Evolutionary conservation across 306 rosid genomes (phyloP).

Genomic region (Vigna angularis): DNA sequence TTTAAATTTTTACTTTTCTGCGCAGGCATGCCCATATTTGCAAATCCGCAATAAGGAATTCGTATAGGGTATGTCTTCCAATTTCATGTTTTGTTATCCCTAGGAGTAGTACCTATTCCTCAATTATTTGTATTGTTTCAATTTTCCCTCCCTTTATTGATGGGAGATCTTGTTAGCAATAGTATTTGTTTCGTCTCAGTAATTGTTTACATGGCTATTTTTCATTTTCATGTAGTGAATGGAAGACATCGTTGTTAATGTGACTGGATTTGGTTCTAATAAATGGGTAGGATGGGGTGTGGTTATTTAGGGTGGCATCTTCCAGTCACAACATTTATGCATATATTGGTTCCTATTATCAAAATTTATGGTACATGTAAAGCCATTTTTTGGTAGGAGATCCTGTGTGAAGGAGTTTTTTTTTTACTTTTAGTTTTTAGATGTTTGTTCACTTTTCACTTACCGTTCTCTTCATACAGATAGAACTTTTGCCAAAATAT

Average conservation of each 20-base stretch:
- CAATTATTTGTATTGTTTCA: conserved; percentile 5
- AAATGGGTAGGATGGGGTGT: not conserved
- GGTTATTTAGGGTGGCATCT: not conserved
- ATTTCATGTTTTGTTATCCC: conserved; percentile 28
- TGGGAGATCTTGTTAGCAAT: not conserved
- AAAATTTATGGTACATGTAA: not conserved
- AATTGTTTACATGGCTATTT: not conserved
- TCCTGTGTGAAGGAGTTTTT: not conserved
- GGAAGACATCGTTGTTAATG: not conserved
- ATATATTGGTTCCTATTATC: too few species aligned
- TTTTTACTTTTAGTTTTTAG: not conserved
- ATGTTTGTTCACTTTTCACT: not conserved
- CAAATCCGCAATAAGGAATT: conserved; percentile 98
- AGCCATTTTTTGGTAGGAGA: not conserved
- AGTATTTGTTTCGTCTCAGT: not conserved
- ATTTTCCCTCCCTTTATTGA: not conserved
- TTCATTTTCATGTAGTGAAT: not conserved
- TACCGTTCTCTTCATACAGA: too few species aligned
- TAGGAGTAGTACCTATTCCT: not conserved
- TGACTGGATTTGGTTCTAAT: conserved; percentile 10
- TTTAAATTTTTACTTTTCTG: not conserved
- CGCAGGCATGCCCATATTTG: conserved; percentile 55
- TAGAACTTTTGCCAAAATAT: too few species aligned
- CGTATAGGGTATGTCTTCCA: conserved; percentile 87
- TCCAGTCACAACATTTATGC: too few species aligned